Base-by-base conservation (phyloP, 306 rosid genomes). In the Lathyrus aphaca region DNA sequence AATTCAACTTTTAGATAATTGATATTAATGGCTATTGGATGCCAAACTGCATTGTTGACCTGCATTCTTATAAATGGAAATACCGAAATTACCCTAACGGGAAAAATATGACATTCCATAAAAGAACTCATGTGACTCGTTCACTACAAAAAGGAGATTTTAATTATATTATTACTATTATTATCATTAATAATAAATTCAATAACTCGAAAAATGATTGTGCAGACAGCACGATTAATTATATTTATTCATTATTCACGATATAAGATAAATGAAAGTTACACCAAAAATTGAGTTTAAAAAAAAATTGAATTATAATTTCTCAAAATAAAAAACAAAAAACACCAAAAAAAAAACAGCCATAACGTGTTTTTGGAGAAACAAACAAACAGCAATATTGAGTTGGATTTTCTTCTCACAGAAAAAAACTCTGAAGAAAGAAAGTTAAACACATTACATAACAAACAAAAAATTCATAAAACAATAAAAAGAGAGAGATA, bases 41-140 rank as follows among this genome's bases (percentile, higher is more conserved):
- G 65, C 27, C 35, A 21, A 74, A 21, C 74, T 42, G 13, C 64
- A 13, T 54, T 70, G 76, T 77, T 70, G 67, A 70, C 81, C 70
- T 29, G 16, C n/a, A n/a, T 4, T 11, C 46, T 12, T 25, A 15
- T 11, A 11, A 71, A 37, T 23, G 56, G 70, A 59, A 78, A 17
- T 17, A 32, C 17, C 49, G 44, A 15, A 39, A 72, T 57, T 57
- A 56, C 15, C 30, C 32, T 6, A 0, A 0, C 13, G 3, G 5
- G 5, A 16, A 10, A 5, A 25, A 14, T 3, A 25, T 6, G 0
- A 27, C 17, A 27, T 5, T 56, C 18, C 17, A n/a, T n/a, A 56
- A 27, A 9, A 55, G 1, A 27, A 14, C 7, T 56, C 12, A 56
- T 13, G 19, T 27, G 19, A 27, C 4, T 6, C 58, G 19, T 55